phyloP scores from a whole-genome alignment of 2,329 filamentous ascomycete species.

The Juglanconis sp. region DNA sequence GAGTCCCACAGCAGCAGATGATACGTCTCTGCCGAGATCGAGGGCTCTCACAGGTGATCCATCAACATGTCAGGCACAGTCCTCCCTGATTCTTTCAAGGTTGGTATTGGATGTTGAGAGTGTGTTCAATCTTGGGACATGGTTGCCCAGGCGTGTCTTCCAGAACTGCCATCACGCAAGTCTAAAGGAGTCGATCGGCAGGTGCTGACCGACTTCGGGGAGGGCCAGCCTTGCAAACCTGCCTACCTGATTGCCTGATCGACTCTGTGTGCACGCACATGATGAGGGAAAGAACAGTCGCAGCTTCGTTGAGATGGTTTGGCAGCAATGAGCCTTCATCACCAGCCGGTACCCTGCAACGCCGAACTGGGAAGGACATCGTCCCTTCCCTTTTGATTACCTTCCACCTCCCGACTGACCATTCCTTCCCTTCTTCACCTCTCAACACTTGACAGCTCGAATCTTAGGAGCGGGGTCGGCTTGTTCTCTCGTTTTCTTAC shows the following conservation, averaged over 20 bases:
- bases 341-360: background rate
- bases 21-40: constrained; percentile 8
- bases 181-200: background rate
- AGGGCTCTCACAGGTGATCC: background rate
- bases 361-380: background rate
- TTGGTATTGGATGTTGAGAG: background rate
- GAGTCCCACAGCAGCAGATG: constrained; percentile 1
- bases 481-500: constrained; percentile 10
- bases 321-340: background rate
- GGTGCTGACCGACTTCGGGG: background rate
- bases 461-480: background rate
- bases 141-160: background rate
- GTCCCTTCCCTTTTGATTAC: constrained; percentile 14
- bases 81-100: background rate
- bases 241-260: background rate
- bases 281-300: background rate
- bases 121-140: background rate
- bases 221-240: background rate
- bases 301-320: background rate
- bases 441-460: background rate
- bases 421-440: constrained; percentile 13
- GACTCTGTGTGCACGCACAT: background rate
- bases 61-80: background rate
- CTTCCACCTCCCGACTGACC: background rate
- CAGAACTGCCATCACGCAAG: background rate